Evolutionary conservation across 352 stramenopile genomes (phyloP).

Genomic region (Phytophthora sansomeana): DNA sequence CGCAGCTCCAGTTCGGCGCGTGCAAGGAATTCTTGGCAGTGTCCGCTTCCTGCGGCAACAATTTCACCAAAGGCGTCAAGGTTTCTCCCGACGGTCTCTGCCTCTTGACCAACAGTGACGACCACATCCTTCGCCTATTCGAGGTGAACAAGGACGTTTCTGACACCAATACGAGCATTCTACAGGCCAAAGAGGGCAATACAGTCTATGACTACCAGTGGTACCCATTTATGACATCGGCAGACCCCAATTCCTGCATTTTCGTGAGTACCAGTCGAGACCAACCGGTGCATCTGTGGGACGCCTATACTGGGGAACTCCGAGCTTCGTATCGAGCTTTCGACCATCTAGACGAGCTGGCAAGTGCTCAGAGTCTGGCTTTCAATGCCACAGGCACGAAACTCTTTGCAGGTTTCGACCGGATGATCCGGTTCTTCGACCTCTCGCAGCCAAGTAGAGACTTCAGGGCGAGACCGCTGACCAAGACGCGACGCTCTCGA

Average conservation of each 20-base stretch:
- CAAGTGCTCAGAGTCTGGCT: conserved; percentile 73
- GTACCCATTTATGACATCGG: conserved; percentile 90
- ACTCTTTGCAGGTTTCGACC: conserved; percentile 89
- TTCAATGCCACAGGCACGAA: conserved; percentile 86
- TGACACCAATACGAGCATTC: conserved; percentile 30
- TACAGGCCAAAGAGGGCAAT: conserved; percentile 79
- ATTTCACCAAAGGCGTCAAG: conserved; percentile 82
- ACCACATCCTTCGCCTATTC: conserved; percentile 83
- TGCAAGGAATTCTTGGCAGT: conserved; percentile 40
- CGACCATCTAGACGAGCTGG: conserved; percentile 90
- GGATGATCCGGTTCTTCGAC: conserved; percentile 87
- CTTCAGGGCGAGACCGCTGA: conserved; percentile 61
- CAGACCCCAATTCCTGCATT: conserved; percentile 78
- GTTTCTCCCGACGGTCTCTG: conserved; percentile 87
- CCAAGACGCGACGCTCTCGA: conserved; percentile 69
- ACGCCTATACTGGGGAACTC: conserved; percentile 87
- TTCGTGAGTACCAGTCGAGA: conserved; percentile 89
- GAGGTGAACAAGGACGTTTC: conserved; percentile 46
- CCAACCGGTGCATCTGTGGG: conserved; percentile 93
- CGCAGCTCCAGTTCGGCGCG: conserved; percentile 31
- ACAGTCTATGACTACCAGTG: conserved; percentile 90
- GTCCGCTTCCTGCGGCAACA: conserved; percentile 43
- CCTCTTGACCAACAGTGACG: conserved; percentile 87
- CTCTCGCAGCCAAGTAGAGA: conserved; percentile 70
- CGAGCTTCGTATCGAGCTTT: conserved; percentile 85